These are phyloP conservation scores for Blastobotrys petasosporus DNA, from an alignment of 1,139 yeast genomes.

Conservation along the genomic window DNA sequence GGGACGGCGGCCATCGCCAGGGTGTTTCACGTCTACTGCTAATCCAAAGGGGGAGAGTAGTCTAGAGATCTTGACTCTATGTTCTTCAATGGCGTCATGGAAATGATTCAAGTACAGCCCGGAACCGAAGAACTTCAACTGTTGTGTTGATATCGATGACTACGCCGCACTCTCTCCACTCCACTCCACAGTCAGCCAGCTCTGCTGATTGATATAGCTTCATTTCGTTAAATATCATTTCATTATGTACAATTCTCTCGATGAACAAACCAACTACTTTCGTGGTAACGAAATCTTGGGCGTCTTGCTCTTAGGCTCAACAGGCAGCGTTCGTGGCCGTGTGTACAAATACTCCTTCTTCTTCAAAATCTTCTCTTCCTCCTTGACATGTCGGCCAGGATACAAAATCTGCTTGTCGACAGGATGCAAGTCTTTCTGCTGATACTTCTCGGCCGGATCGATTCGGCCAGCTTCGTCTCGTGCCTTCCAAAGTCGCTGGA, in stretches of 20 bases:
- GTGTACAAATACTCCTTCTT: conserved; percentile 64
- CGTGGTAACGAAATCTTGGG: conserved; percentile 8
- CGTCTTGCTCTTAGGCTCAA: conserved; percentile 16
- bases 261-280: conserved; percentile 2
- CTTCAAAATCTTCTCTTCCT: conserved; percentile 43
- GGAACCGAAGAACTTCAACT: too few relatives aligned
- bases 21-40: too few relatives aligned
- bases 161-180: neutral
- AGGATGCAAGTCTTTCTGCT: conserved; percentile 54
- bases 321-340: conserved; percentile 51
- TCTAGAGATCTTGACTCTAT: too few relatives aligned
- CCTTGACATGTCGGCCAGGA: conserved; percentile 65
- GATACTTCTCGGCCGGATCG: conserved; percentile 19
- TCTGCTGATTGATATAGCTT: neutral
- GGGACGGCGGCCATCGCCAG: too few relatives aligned
- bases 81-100: too few relatives aligned
- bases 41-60: too few relatives aligned
- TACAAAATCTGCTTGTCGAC: conserved; percentile 49
- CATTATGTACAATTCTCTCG: conserved; percentile 6
- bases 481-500: conserved; percentile 64
- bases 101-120: too few relatives aligned
- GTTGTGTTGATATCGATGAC: too few relatives aligned
- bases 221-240: neutral
- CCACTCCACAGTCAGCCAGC: neutral
- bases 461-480: conserved; percentile 28